Conservation (phyloP, 768 basidiomycete species). For the Auricularia sp. region DNA sequence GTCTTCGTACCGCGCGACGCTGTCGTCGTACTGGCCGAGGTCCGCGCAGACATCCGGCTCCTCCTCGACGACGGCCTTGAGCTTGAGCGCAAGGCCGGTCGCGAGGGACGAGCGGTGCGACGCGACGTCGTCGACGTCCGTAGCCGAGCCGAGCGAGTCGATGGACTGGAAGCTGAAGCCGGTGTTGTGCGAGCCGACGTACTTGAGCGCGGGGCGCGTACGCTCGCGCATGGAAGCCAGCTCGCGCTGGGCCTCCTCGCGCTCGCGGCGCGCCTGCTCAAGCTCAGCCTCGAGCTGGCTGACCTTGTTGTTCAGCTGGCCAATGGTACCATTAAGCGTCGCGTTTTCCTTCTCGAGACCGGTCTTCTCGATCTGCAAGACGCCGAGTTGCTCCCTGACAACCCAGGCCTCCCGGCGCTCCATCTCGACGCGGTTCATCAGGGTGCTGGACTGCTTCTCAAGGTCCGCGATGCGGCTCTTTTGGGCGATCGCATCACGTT, state of each 20-base stretch:
- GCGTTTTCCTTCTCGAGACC: constrained; percentile 41
- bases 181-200: constrained; percentile 14
- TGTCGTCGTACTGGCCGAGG: constrained; percentile 26
- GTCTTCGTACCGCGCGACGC: constrained; percentile 19
- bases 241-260: constrained; percentile 44
- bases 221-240: constrained; percentile 25
- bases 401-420: constrained; percentile 80
- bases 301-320: constrained; percentile 12
- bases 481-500: constrained; percentile 85
- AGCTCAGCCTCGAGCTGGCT: constrained; percentile 17
- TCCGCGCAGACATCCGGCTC: not conserved
- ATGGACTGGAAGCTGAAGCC: constrained; percentile 48
- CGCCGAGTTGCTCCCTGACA: constrained; percentile 58
- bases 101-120: constrained; percentile 20
- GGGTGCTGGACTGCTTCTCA: constrained; percentile 56
- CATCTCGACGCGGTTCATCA: constrained; percentile 61
- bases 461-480: constrained; percentile 63
- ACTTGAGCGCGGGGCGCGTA: constrained; percentile 13
- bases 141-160: constrained; percentile 55
- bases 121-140: constrained; percentile 54
- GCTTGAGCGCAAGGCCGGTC: constrained; percentile 2
- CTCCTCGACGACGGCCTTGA: constrained; percentile 8
- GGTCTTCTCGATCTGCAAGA: constrained; percentile 60
- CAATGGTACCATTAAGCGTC: constrained; percentile 21
- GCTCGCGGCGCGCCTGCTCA: constrained; percentile 30